Evolutionary conservation across 371 early-diverging fungal species (phyloP), one percentile per base, ranked within the genome.

Genomic region (Lichtheimia corymbifera): DNA sequence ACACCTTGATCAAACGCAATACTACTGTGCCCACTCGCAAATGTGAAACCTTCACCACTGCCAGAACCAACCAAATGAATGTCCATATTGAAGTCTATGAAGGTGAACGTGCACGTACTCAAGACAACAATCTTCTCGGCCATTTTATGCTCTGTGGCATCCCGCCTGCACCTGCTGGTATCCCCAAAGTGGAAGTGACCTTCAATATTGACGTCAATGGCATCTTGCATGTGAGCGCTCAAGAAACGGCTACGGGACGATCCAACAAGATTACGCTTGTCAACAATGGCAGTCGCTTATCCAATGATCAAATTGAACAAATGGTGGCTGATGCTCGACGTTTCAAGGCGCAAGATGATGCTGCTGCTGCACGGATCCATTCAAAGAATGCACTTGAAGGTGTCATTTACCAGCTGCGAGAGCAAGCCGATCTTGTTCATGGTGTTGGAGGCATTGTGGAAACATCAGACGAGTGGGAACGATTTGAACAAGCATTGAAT

Each of bases 171-270:
- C 94, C 95, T 43, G 91, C 92, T 73, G 95, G 95, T 64, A 87
- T 86, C 57, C 95, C 98, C 60, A 92, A 93, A 77, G 89, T 98
- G 57, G 95, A 94, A 76, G 93, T 95, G 64, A 89, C 93, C 55
- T 96, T 97, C 78, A 95, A 96, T 74, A 80, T 95, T 54, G 96
- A 97, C 77, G 93, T 93, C 67, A 93, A 98, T 83, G 95, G 95
- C 81, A 95, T 96, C 75, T 83, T 94, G 62, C 94, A 93, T 78
- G 96, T 98, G 65, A 85, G 90, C 64, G 97, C 97, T 70, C 82
- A 86, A 60, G 97, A 97, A 83, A 91, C 90, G 84, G 87, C 89
- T 54, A 95, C 96, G 55, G 93, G 95, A 59, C 67, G 53, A 28
- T 85, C 89, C 66, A 85, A 86, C 71, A 88, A 87, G 74, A 91